Conservation (phyloP, 192 early-diverging fungal species). For the Coemansia furcata region DNA sequence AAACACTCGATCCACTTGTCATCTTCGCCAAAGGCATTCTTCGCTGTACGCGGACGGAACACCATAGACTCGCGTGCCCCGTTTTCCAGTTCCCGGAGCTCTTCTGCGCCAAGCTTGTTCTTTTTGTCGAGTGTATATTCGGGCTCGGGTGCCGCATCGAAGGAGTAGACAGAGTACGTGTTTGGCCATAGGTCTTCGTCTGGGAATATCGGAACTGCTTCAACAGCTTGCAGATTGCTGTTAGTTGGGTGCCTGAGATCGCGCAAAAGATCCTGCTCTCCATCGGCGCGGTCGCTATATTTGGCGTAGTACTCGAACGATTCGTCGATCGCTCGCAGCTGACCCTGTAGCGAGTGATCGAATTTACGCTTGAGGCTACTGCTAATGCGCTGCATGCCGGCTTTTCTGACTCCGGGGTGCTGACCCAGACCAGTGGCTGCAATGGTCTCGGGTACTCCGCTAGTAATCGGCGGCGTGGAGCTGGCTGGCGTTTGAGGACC, state of each 20-base stretch:
- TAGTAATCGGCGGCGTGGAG: not conserved
- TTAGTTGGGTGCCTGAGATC: conserved; percentile 46
- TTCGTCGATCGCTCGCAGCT: conserved; percentile 47
- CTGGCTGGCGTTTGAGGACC: not conserved
- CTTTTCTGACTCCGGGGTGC: not conserved
- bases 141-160: conserved; percentile 43
- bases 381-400: conserved; percentile 7
- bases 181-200: conserved; percentile 39
- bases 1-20: conserved; percentile 48
- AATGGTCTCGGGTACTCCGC: not conserved
- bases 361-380: conserved; percentile 26
- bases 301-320: conserved; percentile 39
- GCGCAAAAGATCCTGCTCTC: conserved; percentile 28
- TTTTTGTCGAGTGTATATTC: conserved; percentile 12
- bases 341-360: conserved; percentile 43
- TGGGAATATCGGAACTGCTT: conserved; percentile 38
- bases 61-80: conserved; percentile 35
- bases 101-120: not conserved
- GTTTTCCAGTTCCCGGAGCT: conserved; percentile 18
- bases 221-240: conserved; percentile 37
- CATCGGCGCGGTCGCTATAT: conserved; percentile 15
- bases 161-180: conserved; percentile 36
- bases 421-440: not conserved
- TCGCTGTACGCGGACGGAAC: conserved; percentile 31
- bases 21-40: conserved; percentile 38